Base-by-base conservation (phyloP, 2,329 filamentous ascomycete genomes). In the Talaromyces sp. region DNA sequence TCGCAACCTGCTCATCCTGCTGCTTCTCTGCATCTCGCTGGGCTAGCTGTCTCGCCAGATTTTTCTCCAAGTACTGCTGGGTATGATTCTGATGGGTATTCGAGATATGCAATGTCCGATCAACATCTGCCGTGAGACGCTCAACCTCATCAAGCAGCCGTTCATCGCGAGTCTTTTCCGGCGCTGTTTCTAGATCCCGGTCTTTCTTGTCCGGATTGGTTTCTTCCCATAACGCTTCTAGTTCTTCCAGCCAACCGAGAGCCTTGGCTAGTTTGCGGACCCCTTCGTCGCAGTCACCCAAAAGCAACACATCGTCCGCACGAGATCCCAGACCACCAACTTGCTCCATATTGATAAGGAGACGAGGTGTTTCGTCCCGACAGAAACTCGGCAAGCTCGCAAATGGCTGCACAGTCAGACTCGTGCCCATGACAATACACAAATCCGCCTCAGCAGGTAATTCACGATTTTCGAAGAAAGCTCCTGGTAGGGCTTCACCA, bases 341-440 rank as follows among this genome's bases (percentile, higher is more conserved):
- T 41, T 81, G 81, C 76, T 97, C 91, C 78, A 89, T 84, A 75
- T 99, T 99, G 76, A 99, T 91, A 22, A 99, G 82, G 2, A 99
- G 80, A 10, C 95, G 85, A 0, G 94, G 95, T 3, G 85, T 85
- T 0, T 81, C 82, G 1, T 88, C 82, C 2, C 75, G 72, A 24
- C 87, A 88, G 69, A 89, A 80, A 14, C 84, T 79, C 0, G 94
- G 93, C 59, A 98, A 80, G 56, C 87, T 87, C 1, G 94, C 92
- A 75, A 99, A 99, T 0, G 95, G 95, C 68, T 93, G 91, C 1
- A 98, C 94, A 0, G 83, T 87, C 66, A 98, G 79, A 72, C 92
- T 97, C 0, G 94, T 97, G 1, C 95, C 95, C 82, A 97, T 88
- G 24, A 97, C 84, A 61, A 98, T 89, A 48, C 90, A 85, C 2